phyloP scores from a whole-genome alignment of 192 early-diverging fungal species.

The Gonapodya prolifera region DNA sequence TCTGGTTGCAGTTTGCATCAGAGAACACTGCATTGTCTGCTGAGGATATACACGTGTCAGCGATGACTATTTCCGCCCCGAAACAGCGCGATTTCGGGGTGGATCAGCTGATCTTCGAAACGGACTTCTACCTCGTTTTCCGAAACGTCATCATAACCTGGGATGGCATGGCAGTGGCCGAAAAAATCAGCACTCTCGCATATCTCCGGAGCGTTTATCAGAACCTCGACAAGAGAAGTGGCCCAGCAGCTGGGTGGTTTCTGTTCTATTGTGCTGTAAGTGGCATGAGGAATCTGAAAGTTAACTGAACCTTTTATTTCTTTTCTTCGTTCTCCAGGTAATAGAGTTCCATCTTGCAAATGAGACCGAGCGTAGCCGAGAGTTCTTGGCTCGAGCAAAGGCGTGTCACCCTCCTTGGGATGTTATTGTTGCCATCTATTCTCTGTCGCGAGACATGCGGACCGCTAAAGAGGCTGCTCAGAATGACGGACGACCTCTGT shows the following conservation, averaged over 20 bases:
- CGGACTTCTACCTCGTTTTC: neutral
- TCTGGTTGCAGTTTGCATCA: neutral
- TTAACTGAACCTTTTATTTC: neutral
- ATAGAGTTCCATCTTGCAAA: neutral
- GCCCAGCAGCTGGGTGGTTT: neutral
- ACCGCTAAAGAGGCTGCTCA: neutral
- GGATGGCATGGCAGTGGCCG: neutral
- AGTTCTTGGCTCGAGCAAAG: neutral
- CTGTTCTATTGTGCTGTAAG: neutral
- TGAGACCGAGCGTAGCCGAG: neutral
- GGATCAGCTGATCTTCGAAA: neutral
- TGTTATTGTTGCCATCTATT: neutral
- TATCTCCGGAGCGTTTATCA: neutral
- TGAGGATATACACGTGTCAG: neutral
- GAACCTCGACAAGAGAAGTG: neutral
- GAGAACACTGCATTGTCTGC: neutral
- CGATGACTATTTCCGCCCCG: neutral
- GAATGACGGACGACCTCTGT: neutral
- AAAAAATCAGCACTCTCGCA: neutral
- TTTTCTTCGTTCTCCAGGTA: neutral
- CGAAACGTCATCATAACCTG: neutral
- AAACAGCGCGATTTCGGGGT: neutral
- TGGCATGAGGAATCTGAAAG: neutral
- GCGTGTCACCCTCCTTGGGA: neutral
- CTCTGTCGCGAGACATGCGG: neutral